Evolutionary conservation across 192 early-diverging fungal genomes (phyloP).

Genomic region (Coemansia asiatica): DNA sequence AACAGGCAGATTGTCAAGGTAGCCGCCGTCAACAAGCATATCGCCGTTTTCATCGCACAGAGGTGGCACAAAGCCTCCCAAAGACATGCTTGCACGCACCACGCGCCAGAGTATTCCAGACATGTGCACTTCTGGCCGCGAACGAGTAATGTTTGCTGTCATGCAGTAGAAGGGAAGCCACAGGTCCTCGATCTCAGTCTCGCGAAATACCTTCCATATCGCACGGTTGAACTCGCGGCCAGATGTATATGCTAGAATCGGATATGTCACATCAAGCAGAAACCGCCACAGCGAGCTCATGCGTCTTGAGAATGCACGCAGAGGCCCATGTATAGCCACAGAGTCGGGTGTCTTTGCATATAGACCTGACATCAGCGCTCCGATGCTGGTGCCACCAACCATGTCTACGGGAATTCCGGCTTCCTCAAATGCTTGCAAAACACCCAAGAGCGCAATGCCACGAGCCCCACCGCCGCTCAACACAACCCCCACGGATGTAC

Average conservation of each 20-base stretch:
- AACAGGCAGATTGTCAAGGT: constrained; percentile 96
- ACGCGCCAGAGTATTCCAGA: constrained; percentile 96
- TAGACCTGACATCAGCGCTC: constrained; percentile 91
- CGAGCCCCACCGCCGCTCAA: constrained; percentile 96
- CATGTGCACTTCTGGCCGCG: constrained; percentile 89
- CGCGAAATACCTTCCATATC: constrained; percentile 92
- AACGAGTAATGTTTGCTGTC: constrained; percentile 95
- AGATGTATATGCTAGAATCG: constrained; percentile 85
- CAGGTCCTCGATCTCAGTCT: constrained; percentile 94
- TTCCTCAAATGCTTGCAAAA: constrained; percentile 93
- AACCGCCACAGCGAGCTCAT: constrained; percentile 86
- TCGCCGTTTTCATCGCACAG: constrained; percentile 90
- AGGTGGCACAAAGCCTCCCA: constrained; percentile 93
- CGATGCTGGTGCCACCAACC: constrained; percentile 97
- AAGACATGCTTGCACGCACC: constrained; percentile 96
- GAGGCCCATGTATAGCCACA: constrained; percentile 82
- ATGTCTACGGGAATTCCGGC: constrained; percentile 97
- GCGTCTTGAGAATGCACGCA: constrained; percentile 77
- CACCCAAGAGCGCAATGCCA: constrained; percentile 88
- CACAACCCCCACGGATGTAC: constrained; percentile 88
- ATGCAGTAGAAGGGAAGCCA: constrained; percentile 96
- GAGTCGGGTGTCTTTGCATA: constrained; percentile 88
- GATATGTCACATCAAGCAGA: constrained; percentile 92
- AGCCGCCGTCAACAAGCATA: constrained; percentile 98
- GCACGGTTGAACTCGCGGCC: constrained; percentile 95